These are phyloP conservation scores for Metarhizium sp. DNA, from an alignment of 2,329 filamentous ascomycete species.

Conservation along the genomic window DNA sequence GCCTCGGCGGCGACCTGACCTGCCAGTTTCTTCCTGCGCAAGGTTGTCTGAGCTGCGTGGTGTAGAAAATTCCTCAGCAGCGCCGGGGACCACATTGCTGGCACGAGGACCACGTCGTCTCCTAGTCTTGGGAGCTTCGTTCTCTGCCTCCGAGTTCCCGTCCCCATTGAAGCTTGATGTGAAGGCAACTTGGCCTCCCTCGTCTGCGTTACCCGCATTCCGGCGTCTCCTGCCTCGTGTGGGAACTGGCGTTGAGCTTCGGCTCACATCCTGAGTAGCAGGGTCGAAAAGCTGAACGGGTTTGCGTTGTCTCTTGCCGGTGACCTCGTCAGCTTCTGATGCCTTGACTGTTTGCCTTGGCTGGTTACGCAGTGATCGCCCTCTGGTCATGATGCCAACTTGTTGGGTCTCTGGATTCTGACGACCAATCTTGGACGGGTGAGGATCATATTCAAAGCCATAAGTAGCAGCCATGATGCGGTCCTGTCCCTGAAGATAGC, in stretches of 20 bases:
- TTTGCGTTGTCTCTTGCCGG: constrained; percentile 45
- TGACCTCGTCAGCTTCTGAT: constrained; percentile 41
- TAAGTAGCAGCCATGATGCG: constrained; percentile 50
- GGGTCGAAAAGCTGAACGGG: constrained; percentile 42
- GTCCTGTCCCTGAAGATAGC: constrained; percentile 44
- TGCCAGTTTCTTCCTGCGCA: constrained; percentile 3
- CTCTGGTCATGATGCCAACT: constrained; percentile 39
- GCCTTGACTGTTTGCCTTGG: constrained; percentile 49
- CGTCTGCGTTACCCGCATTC: constrained; percentile 17
- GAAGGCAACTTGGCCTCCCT: constrained; percentile 15
- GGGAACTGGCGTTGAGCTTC: constrained; percentile 39
- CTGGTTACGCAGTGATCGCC: constrained; percentile 45
- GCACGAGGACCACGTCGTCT: constrained; percentile 20
- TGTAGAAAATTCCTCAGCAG: constrained; percentile 15
- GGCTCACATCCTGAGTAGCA: constrained; percentile 39
- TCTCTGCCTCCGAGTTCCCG: constrained; percentile 21
- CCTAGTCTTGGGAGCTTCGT: constrained; percentile 15
- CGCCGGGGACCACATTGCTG: constrained; percentile 14
- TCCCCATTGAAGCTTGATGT: constrained; percentile 26
- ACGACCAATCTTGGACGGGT: constrained; percentile 45
- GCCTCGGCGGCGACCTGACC: constrained; percentile 11
- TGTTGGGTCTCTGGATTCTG: constrained; percentile 50
- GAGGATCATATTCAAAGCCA: constrained; percentile 51
- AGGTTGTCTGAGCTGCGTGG: constrained; percentile 8
- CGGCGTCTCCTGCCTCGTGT: constrained; percentile 22